Evolutionary conservation across 1,139 yeast species (phyloP).

Genomic region (Candida sp.): DNA sequence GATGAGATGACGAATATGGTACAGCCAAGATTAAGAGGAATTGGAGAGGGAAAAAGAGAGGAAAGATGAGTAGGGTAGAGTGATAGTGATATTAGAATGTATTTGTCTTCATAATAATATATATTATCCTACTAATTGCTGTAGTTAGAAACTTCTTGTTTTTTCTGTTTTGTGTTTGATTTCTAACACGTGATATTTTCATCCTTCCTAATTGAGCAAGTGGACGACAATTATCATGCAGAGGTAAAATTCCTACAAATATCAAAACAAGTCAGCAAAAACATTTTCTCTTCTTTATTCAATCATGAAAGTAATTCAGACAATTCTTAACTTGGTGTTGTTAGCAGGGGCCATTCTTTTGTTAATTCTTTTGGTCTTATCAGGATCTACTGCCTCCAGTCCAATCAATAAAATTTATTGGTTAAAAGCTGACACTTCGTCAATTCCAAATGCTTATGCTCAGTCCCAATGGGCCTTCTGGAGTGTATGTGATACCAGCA

Average conservation of each 20-base stretch:
- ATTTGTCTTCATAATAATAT: too few relatives aligned
- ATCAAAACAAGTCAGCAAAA: not conserved
- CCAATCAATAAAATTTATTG: conserved; percentile 70
- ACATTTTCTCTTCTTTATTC: not conserved
- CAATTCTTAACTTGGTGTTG: conserved; percentile 36
- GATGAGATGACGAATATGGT: not conserved
- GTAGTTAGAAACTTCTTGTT: not conserved
- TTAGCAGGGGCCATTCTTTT: conserved; percentile 54
- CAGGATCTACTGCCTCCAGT: conserved; percentile 58
- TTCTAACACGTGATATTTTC: not conserved
- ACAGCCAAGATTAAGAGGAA: too few relatives aligned
- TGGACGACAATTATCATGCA: not conserved
- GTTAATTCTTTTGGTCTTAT: conserved; percentile 58
- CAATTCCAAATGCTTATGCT: conserved; percentile 51
- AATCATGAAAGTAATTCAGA: conserved; percentile 31
- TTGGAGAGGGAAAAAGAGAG: too few relatives aligned
- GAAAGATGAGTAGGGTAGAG: too few relatives aligned
- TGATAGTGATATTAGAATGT: too few relatives aligned
- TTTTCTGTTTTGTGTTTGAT: not conserved
- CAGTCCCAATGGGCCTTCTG: conserved; percentile 76
- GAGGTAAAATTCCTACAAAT: not conserved
- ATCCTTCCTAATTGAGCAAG: not conserved
- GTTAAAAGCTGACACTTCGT: conserved; percentile 65
- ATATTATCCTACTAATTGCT: too few relatives aligned
- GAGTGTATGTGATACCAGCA: conserved; percentile 61